Percentiles rank a stretch among this genome's conserved stretches.
Evolutionary conservation across 345 rosid species (phyloP).

Genomic region (Mangifera indica): DNA sequence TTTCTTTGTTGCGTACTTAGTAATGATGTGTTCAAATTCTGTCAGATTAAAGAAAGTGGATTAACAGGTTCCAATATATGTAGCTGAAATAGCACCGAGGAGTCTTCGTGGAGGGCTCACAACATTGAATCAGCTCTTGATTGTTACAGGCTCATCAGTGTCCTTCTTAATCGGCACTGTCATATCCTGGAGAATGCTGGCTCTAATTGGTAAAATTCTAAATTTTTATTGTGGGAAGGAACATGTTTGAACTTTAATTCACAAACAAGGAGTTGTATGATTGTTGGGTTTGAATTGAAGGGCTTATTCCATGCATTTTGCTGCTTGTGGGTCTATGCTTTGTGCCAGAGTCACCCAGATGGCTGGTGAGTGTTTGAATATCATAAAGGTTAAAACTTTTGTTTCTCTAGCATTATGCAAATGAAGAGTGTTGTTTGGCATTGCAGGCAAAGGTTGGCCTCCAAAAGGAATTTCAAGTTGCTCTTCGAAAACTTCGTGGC

Average conservation of each 20-base stretch:
- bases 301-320: constrained; percentile 66
- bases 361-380: constrained; percentile 58
- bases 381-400: background rate
- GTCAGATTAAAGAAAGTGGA: background rate
- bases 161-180: constrained; percentile 67
- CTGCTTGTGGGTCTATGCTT: constrained; percentile 69
- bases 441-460: constrained; percentile 73
- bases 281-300: constrained; percentile 36
- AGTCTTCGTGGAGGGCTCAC: constrained; percentile 89
- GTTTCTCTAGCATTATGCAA: background rate
- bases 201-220: constrained; percentile 58
- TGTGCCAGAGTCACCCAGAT: constrained; percentile 88
- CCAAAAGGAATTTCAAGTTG: constrained; percentile 59
- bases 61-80: constrained; percentile 71
- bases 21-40: background rate
- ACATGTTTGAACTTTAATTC: background rate
- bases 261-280: background rate
- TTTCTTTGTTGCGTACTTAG: background rate
- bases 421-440: background rate
- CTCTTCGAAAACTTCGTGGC: constrained; percentile 69
- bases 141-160: constrained; percentile 63
- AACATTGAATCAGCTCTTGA: constrained; percentile 84
- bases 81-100: constrained; percentile 93
- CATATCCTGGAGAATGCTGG: constrained; percentile 75
- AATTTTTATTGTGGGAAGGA: background rate